Conservation (phyloP, 805 yeast species). For the Teunomyces atbi region DNA sequence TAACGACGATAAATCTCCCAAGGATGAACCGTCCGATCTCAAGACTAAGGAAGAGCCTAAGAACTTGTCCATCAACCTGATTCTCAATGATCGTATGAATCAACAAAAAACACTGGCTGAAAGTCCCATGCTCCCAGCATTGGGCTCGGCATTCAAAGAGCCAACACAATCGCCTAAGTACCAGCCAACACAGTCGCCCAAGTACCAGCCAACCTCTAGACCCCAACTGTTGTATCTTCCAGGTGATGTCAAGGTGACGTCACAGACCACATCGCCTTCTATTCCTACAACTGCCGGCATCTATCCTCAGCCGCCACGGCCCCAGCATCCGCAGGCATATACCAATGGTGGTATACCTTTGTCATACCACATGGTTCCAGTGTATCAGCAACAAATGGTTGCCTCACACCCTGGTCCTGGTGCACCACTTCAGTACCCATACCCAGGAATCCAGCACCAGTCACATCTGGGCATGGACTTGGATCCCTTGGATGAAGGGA, state of each 20-base stretch:
- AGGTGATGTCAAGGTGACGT: not conserved
- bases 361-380: slow-evolving; percentile 1
- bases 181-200: not conserved
- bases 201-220: not conserved
- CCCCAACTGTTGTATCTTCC: not conserved
- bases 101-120: not conserved
- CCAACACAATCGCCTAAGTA: not conserved
- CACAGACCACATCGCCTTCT: not conserved
- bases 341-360: not conserved
- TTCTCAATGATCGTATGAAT: slow-evolving; percentile 4
- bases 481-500: slow-evolving; percentile 18
- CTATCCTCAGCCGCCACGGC: not conserved
- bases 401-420: slow-evolving; percentile 1
- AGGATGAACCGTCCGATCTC: not conserved
- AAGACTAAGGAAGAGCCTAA: slow-evolving; percentile 4
- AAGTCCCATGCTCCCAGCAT: not conserved
- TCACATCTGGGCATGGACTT: slow-evolving; percentile 11
- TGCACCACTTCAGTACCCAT: slow-evolving; percentile 1
- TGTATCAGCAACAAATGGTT: slow-evolving; percentile 2
- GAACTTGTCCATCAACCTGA: slow-evolving; percentile 10
- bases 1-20: slow-evolving; percentile 2
- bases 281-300: not conserved
- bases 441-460: slow-evolving; percentile 4
- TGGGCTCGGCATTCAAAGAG: not conserved
- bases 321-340: not conserved